Evolutionary conservation across 2,329 filamentous ascomycete species (phyloP).

Genomic region (Septoria linicola): DNA sequence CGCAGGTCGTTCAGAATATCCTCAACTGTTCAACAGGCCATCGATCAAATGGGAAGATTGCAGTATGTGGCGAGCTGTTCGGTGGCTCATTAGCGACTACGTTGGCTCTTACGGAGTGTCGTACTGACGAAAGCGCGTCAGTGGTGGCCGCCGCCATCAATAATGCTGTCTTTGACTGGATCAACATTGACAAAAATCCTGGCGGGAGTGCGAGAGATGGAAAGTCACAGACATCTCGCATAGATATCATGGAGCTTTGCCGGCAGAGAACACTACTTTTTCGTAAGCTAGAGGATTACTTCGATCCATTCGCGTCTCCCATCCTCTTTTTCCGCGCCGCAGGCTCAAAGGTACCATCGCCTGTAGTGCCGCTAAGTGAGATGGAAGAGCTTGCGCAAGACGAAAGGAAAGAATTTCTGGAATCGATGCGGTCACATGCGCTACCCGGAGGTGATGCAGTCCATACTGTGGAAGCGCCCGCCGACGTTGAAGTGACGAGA

Average conservation of each 20-base stretch:
- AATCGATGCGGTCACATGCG: no score
- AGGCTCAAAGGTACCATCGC: conserved; percentile 30
- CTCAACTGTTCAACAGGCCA: conserved; percentile 17
- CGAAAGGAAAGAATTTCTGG: conserved; percentile 35
- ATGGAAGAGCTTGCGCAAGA: conserved; percentile 32
- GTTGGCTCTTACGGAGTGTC: conserved; percentile 53
- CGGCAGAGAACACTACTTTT: conserved; percentile 43
- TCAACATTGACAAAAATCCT: conserved; percentile 25
- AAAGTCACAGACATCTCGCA: no score
- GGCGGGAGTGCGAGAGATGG: not conserved
- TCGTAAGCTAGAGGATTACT: conserved; percentile 44
- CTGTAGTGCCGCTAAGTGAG: conserved; percentile 32
- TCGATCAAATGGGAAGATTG: conserved; percentile 38
- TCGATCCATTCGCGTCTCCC: conserved; percentile 53
- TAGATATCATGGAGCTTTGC: conserved; percentile 26
- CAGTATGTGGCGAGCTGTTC: conserved; percentile 50
- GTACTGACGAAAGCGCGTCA: conserved; percentile 38
- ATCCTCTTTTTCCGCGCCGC: conserved; percentile 53
- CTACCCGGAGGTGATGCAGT: not conserved
- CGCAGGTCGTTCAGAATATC: not conserved
- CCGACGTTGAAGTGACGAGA: conserved; percentile 14
- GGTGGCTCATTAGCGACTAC: conserved; percentile 51
- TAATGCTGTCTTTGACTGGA: conserved; percentile 52
- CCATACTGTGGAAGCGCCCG: not conserved
- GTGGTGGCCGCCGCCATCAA: conserved; percentile 49